Evolutionary conservation across 257 asterid genomes (phyloP), one percentile per base, ranked within the genome.

Genomic region (Solanum chmielewskii): DNA sequence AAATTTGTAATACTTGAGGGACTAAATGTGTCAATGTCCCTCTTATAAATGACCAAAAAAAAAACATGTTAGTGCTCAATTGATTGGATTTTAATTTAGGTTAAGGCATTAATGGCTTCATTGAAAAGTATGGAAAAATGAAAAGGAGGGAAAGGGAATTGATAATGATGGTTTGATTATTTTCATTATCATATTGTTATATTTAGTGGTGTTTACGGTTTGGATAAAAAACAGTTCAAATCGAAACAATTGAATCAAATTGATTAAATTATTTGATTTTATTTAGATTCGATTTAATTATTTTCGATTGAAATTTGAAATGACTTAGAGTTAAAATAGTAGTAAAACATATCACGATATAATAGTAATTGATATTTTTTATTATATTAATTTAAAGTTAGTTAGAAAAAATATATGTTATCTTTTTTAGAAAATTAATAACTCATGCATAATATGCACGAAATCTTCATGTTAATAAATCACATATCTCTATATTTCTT

Each of bases 231-330:
- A 0, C 1, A 4, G 2, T 52, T 1, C 0, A 6, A 52, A 52
- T 16, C 0, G 0, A 52, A 52, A 16, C 1, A 52, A 6, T 0
- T 16, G 62, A 52, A 16, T 0, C 10, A 52, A 16, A 16, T 52
- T 52, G 10, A 52, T 52, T 6, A 16, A 52, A 52, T 52, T 16
- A 1, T 6, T 16, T 3, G 0, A 1, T 52, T 52, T 52, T 52
- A 16, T 52, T 52, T 52, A 21, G 10, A 0, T 52, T 15, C 3
- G 9, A 9, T 52, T 52, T 49, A 1, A 37, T 37, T 33, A 33
- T 5, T 33, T 33, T 4, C 1, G 0, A 33, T 33, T 33, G 35
- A 33, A 60, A 60, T 60, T 3, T 23, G 15, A 10, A 23, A 23
- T 10, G 7, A 62, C 29, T 62, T 62, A 5, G 6, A 49, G 21